Evolutionary conservation across 148 eudicot species (phyloP).

Genomic region (Silene conica): DNA sequence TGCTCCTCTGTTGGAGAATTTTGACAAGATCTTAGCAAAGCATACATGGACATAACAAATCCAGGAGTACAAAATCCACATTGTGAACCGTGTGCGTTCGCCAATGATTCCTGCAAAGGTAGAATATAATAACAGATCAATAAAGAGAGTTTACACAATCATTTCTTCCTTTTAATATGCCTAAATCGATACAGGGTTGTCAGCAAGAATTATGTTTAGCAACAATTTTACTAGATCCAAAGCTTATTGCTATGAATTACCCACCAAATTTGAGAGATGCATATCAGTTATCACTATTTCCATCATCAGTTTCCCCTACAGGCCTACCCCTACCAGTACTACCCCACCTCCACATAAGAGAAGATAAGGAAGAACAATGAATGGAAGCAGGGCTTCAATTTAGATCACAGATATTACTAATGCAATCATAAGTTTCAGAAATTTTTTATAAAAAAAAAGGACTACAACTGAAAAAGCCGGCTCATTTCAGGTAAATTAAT

Average conservation of each 20-base stretch:
- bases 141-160: not conserved
- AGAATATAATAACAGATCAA: constrained; percentile 3
- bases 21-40: constrained; percentile 71
- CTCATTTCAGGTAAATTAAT: no score
- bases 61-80: constrained; percentile 99
- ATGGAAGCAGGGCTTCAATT: no score
- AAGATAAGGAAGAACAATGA: no score
- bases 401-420: no score
- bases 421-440: no score
- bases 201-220: not conserved
- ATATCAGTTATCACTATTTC: not conserved
- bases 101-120: constrained; percentile 73
- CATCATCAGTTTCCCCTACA: not conserved
- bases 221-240: not conserved
- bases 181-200: not conserved
- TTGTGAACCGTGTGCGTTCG: constrained; percentile 85
- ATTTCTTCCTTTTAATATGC: not conserved
- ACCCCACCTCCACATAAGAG: no score
- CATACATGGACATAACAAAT: constrained; percentile 98
- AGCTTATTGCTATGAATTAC: not conserved
- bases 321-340: no score
- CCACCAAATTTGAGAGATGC: not conserved
- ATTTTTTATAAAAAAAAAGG: no score
- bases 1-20: constrained; percentile 75
- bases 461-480: no score